Conservation (phyloP, 352 stramenopile genomes). For the Globisporangium emineosum region DNA sequence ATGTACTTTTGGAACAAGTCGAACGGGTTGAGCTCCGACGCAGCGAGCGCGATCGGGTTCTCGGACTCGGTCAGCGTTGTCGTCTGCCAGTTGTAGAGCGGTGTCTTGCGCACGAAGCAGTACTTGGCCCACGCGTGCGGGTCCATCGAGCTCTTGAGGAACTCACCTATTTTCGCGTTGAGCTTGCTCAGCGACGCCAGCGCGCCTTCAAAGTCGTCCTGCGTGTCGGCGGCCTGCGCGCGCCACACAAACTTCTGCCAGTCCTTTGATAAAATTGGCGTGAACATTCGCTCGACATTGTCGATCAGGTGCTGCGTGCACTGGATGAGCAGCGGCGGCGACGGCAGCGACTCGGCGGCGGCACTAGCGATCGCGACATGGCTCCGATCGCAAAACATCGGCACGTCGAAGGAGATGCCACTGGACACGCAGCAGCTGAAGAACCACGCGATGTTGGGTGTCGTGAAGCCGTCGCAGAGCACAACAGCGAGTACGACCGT, state of each 20-base stretch:
- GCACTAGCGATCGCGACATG: slow-evolving; percentile 14
- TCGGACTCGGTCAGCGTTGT: slow-evolving; percentile 24
- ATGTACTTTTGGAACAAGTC: slow-evolving; percentile 47
- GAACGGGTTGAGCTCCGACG: slow-evolving; percentile 24
- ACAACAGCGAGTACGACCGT: slow-evolving; percentile 30
- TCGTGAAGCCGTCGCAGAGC: slow-evolving; percentile 30
- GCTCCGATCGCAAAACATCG: slow-evolving; percentile 35
- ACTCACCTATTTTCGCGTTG: too few species aligned
- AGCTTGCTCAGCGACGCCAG: too few species aligned
- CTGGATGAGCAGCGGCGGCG: slow-evolving; percentile 26
- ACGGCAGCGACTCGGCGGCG: slow-evolving; percentile 21
- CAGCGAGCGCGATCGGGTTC: slow-evolving; percentile 13
- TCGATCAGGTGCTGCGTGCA: slow-evolving; percentile 32
- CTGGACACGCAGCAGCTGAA: slow-evolving; percentile 29
- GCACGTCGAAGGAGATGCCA: slow-evolving; percentile 30
- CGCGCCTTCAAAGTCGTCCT: slow-evolving; percentile 33
- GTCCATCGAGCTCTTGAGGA: slow-evolving; percentile 20
- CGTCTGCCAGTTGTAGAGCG: slow-evolving; percentile 36
- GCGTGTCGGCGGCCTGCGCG: slow-evolving; percentile 31
- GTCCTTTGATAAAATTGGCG: slow-evolving; percentile 18
- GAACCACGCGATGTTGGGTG: slow-evolving; percentile 35
- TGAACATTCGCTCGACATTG: slow-evolving; percentile 22
- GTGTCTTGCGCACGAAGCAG: slow-evolving; percentile 26
- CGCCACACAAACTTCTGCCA: slow-evolving; percentile 12
- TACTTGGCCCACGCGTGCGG: slow-evolving; percentile 34